Percentiles rank a stretch among this genome's conserved stretches.
Evolutionary conservation across 805 yeast species (phyloP).

Genomic region (Yamadazyma paraphyllophila): DNA sequence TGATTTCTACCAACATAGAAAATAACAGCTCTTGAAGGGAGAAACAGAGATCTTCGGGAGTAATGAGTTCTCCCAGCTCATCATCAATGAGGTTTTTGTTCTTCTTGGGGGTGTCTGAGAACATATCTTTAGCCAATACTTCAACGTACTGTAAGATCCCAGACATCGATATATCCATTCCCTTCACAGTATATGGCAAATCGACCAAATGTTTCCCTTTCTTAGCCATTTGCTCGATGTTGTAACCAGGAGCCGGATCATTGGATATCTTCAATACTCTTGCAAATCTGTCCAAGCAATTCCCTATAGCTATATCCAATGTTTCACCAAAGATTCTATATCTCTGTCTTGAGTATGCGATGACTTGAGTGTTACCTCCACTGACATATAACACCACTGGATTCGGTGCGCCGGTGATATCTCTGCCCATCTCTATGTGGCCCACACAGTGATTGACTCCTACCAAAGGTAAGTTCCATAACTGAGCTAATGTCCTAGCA

Average conservation of each 20-base stretch:
- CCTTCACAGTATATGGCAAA: slow-evolving; percentile 95
- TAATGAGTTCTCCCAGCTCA: slow-evolving; percentile 51
- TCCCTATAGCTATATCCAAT: slow-evolving; percentile 94
- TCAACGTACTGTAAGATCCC: slow-evolving; percentile 90
- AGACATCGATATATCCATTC: slow-evolving; percentile 97
- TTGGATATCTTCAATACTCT: slow-evolving; percentile 84
- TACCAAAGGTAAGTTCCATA: slow-evolving; percentile 82
- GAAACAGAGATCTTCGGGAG: slow-evolving; percentile 86
- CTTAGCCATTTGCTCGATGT: slow-evolving; percentile 91
- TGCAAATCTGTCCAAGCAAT: slow-evolving; percentile 94
- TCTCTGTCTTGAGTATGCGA: slow-evolving; percentile 90
- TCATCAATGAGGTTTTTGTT: slow-evolving; percentile 39
- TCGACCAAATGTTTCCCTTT: slow-evolving; percentile 61
- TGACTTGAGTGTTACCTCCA: slow-evolving; percentile 98
- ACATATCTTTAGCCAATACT: slow-evolving; percentile 69
- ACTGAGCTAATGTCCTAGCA: slow-evolving; percentile 77
- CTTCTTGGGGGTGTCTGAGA: slow-evolving; percentile 39
- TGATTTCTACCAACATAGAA: slow-evolving; percentile 96
- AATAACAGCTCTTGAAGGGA: slow-evolving; percentile 89
- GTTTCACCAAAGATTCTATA: slow-evolving; percentile 99
- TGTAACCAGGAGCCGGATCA: slow-evolving; percentile 96
- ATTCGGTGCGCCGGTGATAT: slow-evolving; percentile 94
- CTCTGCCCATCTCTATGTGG: slow-evolving; percentile 98
- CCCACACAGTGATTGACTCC: slow-evolving; percentile 98
- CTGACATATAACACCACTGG: slow-evolving; percentile 97